These are phyloP conservation scores for Fusarium keratoplasticum DNA, from an alignment of 2,329 filamentous ascomycete species.

Conservation along the genomic window DNA sequence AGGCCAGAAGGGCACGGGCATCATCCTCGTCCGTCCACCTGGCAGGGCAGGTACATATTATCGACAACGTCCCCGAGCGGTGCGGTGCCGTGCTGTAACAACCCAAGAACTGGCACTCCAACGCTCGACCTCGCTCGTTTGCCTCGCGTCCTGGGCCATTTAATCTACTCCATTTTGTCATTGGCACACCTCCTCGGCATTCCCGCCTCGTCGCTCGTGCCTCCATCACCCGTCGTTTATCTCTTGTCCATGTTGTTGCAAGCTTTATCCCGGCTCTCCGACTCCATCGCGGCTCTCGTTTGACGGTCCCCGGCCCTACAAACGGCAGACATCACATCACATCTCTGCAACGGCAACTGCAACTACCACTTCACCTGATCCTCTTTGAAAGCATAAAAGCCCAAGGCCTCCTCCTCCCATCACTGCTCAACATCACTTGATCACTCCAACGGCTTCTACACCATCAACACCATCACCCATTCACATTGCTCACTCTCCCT, in stretches of 20 bases:
- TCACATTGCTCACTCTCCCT: neutral
- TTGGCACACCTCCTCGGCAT: slow-evolving; percentile 38
- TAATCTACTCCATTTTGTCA: slow-evolving; percentile 37
- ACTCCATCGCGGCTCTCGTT: slow-evolving; percentile 33
- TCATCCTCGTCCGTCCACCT: slow-evolving; percentile 28
- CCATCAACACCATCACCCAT: neutral
- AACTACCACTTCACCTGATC: slow-evolving; percentile 12
- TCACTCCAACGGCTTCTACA: slow-evolving; percentile 16
- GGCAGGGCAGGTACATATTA: slow-evolving; percentile 42
- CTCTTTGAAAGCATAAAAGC: slow-evolving; percentile 34
- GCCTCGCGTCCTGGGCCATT: slow-evolving; percentile 40
- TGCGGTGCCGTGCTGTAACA: slow-evolving; percentile 35
- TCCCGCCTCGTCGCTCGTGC: slow-evolving; percentile 40
- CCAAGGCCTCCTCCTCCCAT: slow-evolving; percentile 20
- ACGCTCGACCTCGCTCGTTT: slow-evolving; percentile 34
- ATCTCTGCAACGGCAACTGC: slow-evolving; percentile 22
- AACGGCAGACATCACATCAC: slow-evolving; percentile 33
- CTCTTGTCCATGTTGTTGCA: slow-evolving; percentile 36
- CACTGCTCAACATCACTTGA: neutral
- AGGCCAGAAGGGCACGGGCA: slow-evolving; percentile 28
- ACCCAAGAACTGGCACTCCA: slow-evolving; percentile 37
- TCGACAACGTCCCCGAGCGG: slow-evolving; percentile 39
- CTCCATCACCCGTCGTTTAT: slow-evolving; percentile 38
- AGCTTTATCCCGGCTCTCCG: slow-evolving; percentile 35
- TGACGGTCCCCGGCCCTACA: slow-evolving; percentile 28